Base-by-base conservation (phyloP, 176 grass and related monocot genomes). In the Carex cristatella region DNA sequence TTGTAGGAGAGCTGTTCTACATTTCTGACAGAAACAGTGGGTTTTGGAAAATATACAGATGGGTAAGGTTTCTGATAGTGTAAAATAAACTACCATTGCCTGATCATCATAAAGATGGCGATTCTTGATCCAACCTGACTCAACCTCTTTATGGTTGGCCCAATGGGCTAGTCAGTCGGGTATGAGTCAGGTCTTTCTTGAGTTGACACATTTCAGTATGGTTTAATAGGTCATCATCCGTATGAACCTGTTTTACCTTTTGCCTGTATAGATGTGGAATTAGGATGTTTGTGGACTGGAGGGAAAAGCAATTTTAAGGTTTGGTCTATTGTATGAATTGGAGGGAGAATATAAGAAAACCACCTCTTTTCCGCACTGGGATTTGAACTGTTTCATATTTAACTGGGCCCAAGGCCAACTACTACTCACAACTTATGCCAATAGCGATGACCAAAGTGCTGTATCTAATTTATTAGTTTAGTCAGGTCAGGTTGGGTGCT, bases 11-110 rank as follows among this genome's bases (percentile, higher is more conserved):
- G 86, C 70, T 98, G n/a, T 98, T 94, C 86, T 98, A 94, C 80
- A 82, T 98, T 82, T 93, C 89, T 30, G 95, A 98, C 83, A 92
- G 92, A 85, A 86, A 82, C 37, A 93, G 82, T 87, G 95, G 95
- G 70, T 94, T 94, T 68, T 98, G 95, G 95, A 98, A 98, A 44
- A 91, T 98, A 65, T 90, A 93, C 79, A 98, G 89, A 98, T 98
- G 92, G 92, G 95, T 98, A 90, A 86, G 51, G 55, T 35, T 84
- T 69, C 66, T 86, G 33, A 44, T 40, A 84, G 31, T 72, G 15
- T 58, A 67, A 49, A 28, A 82, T 82, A 82, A 65, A 81, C 38
- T 51, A 51, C 5, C 10, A 49, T 82, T 68, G 54, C 40, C 7
- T 49, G 18, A 67, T 77, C 73, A 31, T 4, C 73, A 56, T 10